Percentiles rank a stretch among this genome's conserved stretches.
These are phyloP conservation scores for Marsdenia floribunda DNA, from an alignment of 257 asterid species.

Conservation along the genomic window DNA sequence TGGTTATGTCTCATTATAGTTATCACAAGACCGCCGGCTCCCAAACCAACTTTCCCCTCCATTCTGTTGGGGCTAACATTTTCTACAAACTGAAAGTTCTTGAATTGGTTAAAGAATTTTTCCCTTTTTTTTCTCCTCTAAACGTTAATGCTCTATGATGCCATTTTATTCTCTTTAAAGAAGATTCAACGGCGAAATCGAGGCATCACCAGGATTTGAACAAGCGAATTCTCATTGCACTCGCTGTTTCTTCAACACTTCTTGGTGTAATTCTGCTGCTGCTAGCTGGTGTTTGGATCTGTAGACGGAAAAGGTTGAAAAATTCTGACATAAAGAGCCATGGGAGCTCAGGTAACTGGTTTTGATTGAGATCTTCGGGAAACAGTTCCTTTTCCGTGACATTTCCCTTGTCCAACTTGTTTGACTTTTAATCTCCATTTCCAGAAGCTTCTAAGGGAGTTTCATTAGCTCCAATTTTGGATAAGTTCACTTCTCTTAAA, in stretches of 20 bases:
- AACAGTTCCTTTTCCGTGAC: neutral
- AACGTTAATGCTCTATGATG: conserved; percentile 8
- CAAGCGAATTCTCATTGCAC: conserved; percentile 73
- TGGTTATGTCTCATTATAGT: neutral
- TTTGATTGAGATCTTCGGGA: neutral
- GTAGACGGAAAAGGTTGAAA: conserved; percentile 50
- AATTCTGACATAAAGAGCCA: conserved; percentile 31
- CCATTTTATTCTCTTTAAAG: conserved; percentile 18
- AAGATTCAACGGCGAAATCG: conserved; percentile 42
- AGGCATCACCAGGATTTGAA: conserved; percentile 76
- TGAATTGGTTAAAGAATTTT: neutral
- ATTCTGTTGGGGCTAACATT: neutral
- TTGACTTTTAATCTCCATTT: neutral
- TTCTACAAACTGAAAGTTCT: neutral
- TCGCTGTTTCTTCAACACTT: conserved; percentile 64
- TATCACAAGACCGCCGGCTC: neutral
- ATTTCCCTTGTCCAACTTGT: neutral
- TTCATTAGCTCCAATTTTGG: conserved; percentile 53
- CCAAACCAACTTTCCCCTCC: neutral
- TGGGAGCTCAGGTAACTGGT: conserved; percentile 40
- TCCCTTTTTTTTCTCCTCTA: neutral
- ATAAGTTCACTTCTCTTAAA: conserved; percentile 47
- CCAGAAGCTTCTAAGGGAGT: conserved; percentile 33
- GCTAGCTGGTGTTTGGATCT: conserved; percentile 48
- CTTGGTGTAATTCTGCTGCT: conserved; percentile 60